Conservation (phyloP, 331 rosid species). For the Acacia pycnantha region DNA sequence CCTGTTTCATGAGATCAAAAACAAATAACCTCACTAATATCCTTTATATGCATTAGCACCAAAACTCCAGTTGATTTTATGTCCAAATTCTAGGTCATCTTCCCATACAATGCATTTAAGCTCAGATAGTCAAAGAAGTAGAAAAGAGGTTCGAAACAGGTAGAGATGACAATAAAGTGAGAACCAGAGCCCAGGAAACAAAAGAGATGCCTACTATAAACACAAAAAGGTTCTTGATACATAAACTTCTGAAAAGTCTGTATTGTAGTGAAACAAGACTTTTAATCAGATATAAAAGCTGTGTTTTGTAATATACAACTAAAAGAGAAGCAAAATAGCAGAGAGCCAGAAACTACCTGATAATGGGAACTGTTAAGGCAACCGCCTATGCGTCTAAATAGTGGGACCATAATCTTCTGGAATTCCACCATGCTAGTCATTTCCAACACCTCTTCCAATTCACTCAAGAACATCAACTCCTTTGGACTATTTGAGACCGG, state of each 20-base stretch:
- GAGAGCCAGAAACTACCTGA: slow-evolving; percentile 55
- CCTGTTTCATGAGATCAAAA: slow-evolving; percentile 39
- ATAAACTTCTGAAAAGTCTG: not conserved
- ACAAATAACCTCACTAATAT: not conserved
- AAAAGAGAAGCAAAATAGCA: not conserved
- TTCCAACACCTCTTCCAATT: slow-evolving; percentile 93
- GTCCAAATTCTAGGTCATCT: slow-evolving; percentile 2
- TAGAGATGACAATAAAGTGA: not conserved
- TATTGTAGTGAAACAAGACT: not conserved
- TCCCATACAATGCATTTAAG: not conserved
- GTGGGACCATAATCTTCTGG: slow-evolving; percentile 81
- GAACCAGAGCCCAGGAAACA: not conserved
- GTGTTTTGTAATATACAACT: not conserved
- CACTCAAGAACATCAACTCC: slow-evolving; percentile 96
- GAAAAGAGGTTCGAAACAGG: slow-evolving; percentile 1
- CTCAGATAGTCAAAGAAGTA: not conserved
- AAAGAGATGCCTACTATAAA: not conserved
- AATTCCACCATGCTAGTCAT: slow-evolving; percentile 86
- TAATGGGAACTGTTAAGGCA: slow-evolving; percentile 91
- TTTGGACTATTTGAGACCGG: slow-evolving; percentile 94
- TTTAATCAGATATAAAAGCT: slow-evolving; percentile 9
- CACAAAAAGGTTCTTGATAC: not conserved
- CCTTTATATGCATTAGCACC: slow-evolving; percentile 3
- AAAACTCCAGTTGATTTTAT: not conserved
- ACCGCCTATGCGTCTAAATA: slow-evolving; percentile 69